Evolutionary conservation across 1,284 basidiomycete genomes (phyloP).

Genomic region (Microbotryomycetes sp.): DNA sequence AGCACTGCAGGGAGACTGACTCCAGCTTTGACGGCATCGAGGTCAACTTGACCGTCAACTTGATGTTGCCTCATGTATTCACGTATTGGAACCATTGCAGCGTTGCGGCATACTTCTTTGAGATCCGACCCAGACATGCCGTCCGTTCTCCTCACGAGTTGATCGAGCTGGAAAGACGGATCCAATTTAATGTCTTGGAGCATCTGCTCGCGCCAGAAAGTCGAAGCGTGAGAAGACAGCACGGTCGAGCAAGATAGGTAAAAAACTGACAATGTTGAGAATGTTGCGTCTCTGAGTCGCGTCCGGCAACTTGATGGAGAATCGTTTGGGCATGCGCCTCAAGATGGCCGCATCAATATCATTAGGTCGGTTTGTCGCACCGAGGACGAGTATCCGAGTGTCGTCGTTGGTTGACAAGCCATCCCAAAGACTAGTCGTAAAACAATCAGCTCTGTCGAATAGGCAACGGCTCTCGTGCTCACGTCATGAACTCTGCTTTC

Average conservation of each 20-base stretch:
- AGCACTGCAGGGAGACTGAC: background rate
- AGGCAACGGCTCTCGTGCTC: constrained; percentile 39
- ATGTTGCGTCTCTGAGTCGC: constrained; percentile 78
- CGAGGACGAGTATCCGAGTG: constrained; percentile 78
- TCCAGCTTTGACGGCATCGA: constrained; percentile 21
- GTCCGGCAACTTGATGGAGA: constrained; percentile 77
- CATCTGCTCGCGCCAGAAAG: constrained; percentile 53
- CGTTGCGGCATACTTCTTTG: constrained; percentile 84
- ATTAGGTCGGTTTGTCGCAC: constrained; percentile 89
- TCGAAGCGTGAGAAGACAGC: background rate
- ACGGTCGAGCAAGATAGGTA: background rate
- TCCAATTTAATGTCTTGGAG: constrained; percentile 67
- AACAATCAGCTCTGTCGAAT: constrained; percentile 3
- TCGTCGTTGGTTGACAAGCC: constrained; percentile 73
- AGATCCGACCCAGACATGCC: constrained; percentile 87
- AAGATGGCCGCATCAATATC: constrained; percentile 88
- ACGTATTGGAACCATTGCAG: constrained; percentile 60
- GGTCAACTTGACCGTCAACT: constrained; percentile 23
- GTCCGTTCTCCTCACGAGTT: constrained; percentile 64
- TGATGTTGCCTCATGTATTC: constrained; percentile 56
- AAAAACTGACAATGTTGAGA: constrained; percentile 61
- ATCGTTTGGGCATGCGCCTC: constrained; percentile 96
- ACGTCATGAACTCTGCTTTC: constrained; percentile 99
- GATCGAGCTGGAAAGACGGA: constrained; percentile 56
- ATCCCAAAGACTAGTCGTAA: constrained; percentile 72